Evolutionary conservation across 495 filamentous ascomycete genomes (phyloP), one percentile per base, ranked within the genome.

Genomic region (Cryomyces antarcticus): DNA sequence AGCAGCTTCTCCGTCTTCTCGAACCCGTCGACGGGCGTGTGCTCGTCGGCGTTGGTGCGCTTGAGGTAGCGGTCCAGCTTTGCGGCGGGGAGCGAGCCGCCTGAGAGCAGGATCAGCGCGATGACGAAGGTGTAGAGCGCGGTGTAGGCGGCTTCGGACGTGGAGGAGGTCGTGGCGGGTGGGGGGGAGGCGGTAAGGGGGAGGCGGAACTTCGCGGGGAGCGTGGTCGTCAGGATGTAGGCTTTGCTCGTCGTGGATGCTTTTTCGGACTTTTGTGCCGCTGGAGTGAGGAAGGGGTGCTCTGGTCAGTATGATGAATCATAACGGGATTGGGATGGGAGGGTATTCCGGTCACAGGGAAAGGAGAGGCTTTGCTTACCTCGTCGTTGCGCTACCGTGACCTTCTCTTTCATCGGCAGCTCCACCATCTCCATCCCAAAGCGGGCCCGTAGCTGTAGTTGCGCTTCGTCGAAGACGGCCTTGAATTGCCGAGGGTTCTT

Each of bases 351-450:
- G 46, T 29, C 28, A 40, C 1, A 11, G 5, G 37, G 56, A 6
- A 9, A 33, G 17, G 2, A 24, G 17, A 2, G 17, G 17, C 17
- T 24, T 24, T 31, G 13, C 66, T 64, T 72, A 78, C 75, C 82
- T 72, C 72, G 77, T 63, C 71, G 80, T 38, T 92, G 75, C 17
- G 67, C 69, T 46, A 93, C 55, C 10, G 77, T 81, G 10, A 75
- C 64, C 60, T 87, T 92, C 57, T 96, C 89, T 51, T 66, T 72
- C 17, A 64, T 63, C 0, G 87, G 87, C 42, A 93, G 64, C 59
- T 92, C 86, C 1, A 67, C 63, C 69, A 95, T 71, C 57, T 85
- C 72, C 82, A 94, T 89, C 4, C 87, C 87, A 54, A 93, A 93
- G 6, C 68, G 64, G 3, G 53, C 59, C 27, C 66, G 60, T 29